A percentile compares a stretch with the other conserved stretches of the same genome.
Conservation (phyloP, 2,329 filamentous ascomycete genomes). For the Pseudogymnoascus destructans region DNA sequence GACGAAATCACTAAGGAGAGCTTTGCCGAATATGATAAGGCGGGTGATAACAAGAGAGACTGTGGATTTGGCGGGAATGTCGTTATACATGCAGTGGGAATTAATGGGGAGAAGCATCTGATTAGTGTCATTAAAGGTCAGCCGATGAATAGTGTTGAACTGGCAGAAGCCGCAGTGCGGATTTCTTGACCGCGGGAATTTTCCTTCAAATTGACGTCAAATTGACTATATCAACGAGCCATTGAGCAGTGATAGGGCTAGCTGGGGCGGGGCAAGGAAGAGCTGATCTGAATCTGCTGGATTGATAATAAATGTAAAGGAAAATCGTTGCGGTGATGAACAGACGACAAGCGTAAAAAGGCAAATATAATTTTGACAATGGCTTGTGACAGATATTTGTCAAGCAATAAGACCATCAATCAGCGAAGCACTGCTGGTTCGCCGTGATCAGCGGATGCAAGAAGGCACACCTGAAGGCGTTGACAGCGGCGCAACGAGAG, state of each 20-base stretch:
- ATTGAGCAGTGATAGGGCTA: not conserved
- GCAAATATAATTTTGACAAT: not conserved
- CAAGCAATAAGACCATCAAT: not conserved
- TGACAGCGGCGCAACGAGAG: too few relatives aligned
- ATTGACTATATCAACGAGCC: not conserved
- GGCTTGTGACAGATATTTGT: not conserved
- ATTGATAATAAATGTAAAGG: not conserved
- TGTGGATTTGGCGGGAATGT: constrained; percentile 32
- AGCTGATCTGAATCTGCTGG: not conserved
- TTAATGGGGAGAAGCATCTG: constrained; percentile 31
- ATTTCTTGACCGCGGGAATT: not conserved
- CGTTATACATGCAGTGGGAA: constrained; percentile 31
- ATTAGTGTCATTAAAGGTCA: constrained; percentile 25
- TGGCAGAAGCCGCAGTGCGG: not conserved
- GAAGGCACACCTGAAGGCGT: too few relatives aligned
- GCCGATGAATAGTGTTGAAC: not conserved
- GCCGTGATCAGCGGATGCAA: too few relatives aligned
- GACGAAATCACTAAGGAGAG: constrained; percentile 25
- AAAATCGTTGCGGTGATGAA: not conserved
- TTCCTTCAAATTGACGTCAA: not conserved
- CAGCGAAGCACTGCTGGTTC: too few relatives aligned
- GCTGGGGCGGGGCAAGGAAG: not conserved
- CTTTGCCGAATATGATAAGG: constrained; percentile 28
- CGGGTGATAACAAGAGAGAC: constrained; percentile 18
- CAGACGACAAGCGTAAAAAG: not conserved